phyloP scores from a whole-genome alignment of 441 rosid species.

The Adansonia grandidieri region DNA sequence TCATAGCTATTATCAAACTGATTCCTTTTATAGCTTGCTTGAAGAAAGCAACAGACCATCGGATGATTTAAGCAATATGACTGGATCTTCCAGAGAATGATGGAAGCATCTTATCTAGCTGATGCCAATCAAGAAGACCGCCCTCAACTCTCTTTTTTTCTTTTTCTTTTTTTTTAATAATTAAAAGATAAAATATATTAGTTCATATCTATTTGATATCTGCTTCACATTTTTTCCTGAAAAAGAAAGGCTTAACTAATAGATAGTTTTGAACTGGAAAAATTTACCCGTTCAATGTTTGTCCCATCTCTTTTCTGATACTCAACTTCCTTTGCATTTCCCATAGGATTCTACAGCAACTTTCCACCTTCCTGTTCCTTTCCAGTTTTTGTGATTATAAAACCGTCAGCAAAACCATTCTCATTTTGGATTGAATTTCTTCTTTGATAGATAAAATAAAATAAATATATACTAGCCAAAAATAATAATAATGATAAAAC shows the following conservation, averaged over 20 bases:
- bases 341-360: slow-evolving; percentile 26
- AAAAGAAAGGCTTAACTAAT: background rate
- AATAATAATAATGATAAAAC: background rate
- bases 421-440: slow-evolving; percentile 42
- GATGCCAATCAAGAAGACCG: slow-evolving; percentile 11
- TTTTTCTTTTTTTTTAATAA: background rate
- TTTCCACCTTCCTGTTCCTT: slow-evolving; percentile 42
- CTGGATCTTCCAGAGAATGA: slow-evolving; percentile 10
- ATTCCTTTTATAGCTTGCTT: slow-evolving; percentile 9
- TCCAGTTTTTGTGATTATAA: slow-evolving; percentile 32
- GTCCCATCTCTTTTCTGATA: slow-evolving; percentile 33
- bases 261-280: slow-evolving; percentile 8
- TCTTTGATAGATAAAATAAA: slow-evolving; percentile 30
- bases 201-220: background rate
- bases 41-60: slow-evolving; percentile 10
- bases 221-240: background rate
- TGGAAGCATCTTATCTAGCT: slow-evolving; percentile 22
- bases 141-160: no score
- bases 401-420: slow-evolving; percentile 32
- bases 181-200: background rate
- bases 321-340: slow-evolving; percentile 38
- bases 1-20: background rate
- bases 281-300: slow-evolving; percentile 37
- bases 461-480: slow-evolving; percentile 22
- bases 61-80: slow-evolving; percentile 19